These are phyloP conservation scores for Coemansia sp. DNA, from an alignment of 192 early-diverging fungal genomes.

Conservation along the genomic window DNA sequence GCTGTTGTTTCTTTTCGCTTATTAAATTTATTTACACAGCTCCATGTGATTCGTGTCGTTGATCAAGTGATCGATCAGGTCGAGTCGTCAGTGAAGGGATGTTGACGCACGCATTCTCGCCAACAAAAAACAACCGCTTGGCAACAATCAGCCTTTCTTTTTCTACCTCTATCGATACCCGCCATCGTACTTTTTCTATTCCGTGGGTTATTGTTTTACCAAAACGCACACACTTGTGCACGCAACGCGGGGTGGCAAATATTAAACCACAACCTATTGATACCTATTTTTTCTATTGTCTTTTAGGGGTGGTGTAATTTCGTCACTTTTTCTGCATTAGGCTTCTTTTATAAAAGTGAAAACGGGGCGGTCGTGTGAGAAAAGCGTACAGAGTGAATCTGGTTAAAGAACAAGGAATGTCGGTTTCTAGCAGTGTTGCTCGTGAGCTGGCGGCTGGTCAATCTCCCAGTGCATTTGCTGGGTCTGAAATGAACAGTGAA, in stretches of 20 bases:
- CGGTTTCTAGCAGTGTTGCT: constrained; percentile 12
- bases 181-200: not conserved
- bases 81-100: not conserved
- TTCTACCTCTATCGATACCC: not conserved
- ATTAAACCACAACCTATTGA: not conserved
- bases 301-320: not conserved
- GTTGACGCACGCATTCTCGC: too few relatives aligned
- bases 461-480: constrained; percentile 1
- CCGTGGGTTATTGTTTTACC: not conserved
- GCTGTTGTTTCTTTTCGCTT: not conserved
- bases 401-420: constrained; percentile 9
- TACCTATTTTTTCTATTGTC: constrained; percentile 7
- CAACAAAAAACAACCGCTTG: not conserved
- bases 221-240: not conserved
- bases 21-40: not conserved
- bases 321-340: not conserved
- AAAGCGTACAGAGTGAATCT: constrained; percentile 5
- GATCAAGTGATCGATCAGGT: not conserved
- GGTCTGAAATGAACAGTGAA: not conserved
- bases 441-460: not conserved
- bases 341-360: not conserved
- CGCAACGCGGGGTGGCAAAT: not conserved
- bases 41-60: not conserved
- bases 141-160: not conserved
- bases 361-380: not conserved